Evolutionary conservation across 2,329 filamentous ascomycete species (phyloP), one percentile per base, ranked within the genome.

Genomic region (Fusarium brachygibbosum): DNA sequence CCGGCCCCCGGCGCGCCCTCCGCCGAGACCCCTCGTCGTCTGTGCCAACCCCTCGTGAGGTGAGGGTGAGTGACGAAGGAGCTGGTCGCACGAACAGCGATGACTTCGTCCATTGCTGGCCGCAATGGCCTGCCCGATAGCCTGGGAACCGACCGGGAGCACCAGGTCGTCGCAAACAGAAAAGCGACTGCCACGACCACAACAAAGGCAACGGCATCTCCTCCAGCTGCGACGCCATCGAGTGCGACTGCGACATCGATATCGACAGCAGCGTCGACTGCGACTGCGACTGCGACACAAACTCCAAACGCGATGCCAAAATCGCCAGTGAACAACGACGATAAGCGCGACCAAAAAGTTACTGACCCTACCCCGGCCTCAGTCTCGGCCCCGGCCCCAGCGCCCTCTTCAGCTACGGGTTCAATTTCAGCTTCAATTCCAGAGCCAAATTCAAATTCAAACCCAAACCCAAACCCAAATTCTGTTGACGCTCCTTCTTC

Each of bases 81-180:
- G 85, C 85, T 86, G 84, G 63, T 84, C 78, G 73, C 68, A 75
- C 76, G 78, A 83, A 80, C 79, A 87, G 86, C 85, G 85, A 87
- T 88, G 86, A 87, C 84, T 86, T 88, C 85, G 86, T 86, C 85
- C 76, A 81, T 81, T 78, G 81, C 78, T 78, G 80, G 79, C 79
- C 79, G 76, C 64, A 70, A 74, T 69, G 74, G 73, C 73, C 63
- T 70, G 52, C 61, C 65, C 58, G 61, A 67, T 57, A 63, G 58
- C 66, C 63, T 70, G 54, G 61, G 68, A 44, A 58, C 60, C 41
- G 68, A 71, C 63, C 68, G 62, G 66, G 65, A 73, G 45, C 54
- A 70, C 46, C 70, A 74, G 66, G 58, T 65, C 60, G 63, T 71
- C 63, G 63, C 70, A 65, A 68, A 55, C 50, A 65, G 60, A 58